These are phyloP conservation scores for Eucalyptus victrix DNA, from an alignment of 345 rosid species.

Conservation along the genomic window DNA sequence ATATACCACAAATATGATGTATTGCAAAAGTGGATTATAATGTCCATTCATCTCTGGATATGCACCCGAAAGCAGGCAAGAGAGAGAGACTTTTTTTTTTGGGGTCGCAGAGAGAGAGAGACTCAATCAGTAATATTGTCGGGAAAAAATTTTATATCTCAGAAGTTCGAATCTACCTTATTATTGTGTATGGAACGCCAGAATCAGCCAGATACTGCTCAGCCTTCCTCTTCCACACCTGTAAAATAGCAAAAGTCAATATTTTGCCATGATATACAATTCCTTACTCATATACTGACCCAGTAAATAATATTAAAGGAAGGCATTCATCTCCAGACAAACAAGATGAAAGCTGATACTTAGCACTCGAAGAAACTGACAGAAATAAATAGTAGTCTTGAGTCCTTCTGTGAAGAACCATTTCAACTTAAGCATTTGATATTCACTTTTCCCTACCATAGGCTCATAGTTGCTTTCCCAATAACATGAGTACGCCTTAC, in stretches of 20 bases:
- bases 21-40: neutral
- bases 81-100: neutral
- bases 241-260: neutral
- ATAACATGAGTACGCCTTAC: neutral
- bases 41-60: neutral
- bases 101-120: neutral
- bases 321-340: neutral
- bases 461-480: neutral
- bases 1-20: neutral
- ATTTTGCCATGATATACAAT: neutral
- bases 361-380: neutral
- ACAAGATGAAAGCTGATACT: neutral
- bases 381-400: neutral
- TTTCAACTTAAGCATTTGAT: neutral
- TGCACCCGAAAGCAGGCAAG: neutral
- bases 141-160: neutral
- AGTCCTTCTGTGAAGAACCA: neutral
- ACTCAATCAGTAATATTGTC: neutral
- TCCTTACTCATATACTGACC: neutral
- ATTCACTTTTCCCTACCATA: neutral
- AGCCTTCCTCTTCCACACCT: constrained; percentile 99
- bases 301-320: neutral
- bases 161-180: constrained; percentile 38
- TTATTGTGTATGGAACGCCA: constrained; percentile 85
- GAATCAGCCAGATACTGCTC: constrained; percentile 96